Evolutionary conservation across 495 filamentous ascomycete species (phyloP).

Genomic region (Penicillium ochrochloron): DNA sequence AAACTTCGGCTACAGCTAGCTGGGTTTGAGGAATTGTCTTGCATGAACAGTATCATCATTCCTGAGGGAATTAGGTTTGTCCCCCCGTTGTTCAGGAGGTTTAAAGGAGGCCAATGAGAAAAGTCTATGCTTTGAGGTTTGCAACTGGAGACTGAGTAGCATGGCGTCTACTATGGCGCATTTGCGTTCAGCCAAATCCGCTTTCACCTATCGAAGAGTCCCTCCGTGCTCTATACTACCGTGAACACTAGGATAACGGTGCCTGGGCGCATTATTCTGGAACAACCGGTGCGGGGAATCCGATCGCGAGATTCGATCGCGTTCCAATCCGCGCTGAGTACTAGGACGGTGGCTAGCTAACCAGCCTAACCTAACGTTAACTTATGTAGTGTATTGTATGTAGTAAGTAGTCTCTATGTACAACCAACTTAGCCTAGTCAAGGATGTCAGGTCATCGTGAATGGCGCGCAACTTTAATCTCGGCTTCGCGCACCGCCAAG

Average conservation of each 20-base stretch:
- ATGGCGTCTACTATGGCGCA: neutral
- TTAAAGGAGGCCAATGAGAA: neutral
- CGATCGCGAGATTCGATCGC: constrained; percentile 22
- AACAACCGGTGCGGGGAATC: constrained; percentile 29
- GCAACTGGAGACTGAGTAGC: neutral
- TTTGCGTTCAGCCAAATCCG: constrained; percentile 2
- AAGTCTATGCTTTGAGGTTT: neutral
- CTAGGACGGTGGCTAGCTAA: neutral
- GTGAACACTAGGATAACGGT: neutral
- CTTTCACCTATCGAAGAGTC: neutral
- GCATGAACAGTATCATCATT: neutral
- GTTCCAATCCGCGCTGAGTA: neutral
- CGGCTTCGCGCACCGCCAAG: constrained; percentile 18
- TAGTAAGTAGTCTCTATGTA: too few relatives aligned
- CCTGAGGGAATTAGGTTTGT: neutral
- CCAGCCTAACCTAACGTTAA: too few relatives aligned
- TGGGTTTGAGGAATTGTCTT: neutral
- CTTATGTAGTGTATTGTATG: too few relatives aligned
- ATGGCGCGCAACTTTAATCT: constrained; percentile 31
- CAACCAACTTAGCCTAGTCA: neutral
- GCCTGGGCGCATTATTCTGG: constrained; percentile 12
- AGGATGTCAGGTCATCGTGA: neutral
- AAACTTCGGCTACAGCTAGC: neutral
- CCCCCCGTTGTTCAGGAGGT: neutral
- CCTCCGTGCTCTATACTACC: constrained; percentile 2